phyloP scores from a whole-genome alignment of 208 protist genomes.

The Angomonas ambiguus region DNA sequence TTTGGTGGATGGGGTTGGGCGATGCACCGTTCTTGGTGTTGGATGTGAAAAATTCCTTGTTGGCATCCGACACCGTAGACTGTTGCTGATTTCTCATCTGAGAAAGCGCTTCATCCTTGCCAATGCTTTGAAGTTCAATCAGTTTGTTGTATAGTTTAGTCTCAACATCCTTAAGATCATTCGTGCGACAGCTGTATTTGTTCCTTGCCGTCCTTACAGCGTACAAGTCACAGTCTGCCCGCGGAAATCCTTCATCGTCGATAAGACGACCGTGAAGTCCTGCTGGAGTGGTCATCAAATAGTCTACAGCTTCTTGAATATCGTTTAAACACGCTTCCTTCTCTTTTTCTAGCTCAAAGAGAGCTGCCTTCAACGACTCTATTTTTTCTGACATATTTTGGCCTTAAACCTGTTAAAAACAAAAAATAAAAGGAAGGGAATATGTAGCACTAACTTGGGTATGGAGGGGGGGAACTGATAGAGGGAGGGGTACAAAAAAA shows the following conservation, averaged over 20 bases:
- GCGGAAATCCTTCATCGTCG: constrained; percentile 77
- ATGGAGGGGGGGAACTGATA: not conserved
- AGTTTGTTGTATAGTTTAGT: constrained; percentile 56
- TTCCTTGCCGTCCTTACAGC: constrained; percentile 68
- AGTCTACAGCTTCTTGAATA: constrained; percentile 52
- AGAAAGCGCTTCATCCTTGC: constrained; percentile 33
- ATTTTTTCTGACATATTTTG: not conserved
- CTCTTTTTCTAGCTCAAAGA: constrained; percentile 34
- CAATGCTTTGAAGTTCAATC: constrained; percentile 45
- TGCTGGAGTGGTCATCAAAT: constrained; percentile 59
- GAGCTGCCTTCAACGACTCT: constrained; percentile 19
- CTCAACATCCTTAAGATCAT: constrained; percentile 55
- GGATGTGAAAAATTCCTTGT: not conserved
- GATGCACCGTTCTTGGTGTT: not conserved
- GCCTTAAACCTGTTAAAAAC: not conserved
- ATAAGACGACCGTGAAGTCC: constrained; percentile 55
- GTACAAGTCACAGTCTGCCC: constrained; percentile 83
- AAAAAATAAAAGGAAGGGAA: too few species aligned
- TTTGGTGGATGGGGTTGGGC: constrained; percentile 1
- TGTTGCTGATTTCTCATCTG: constrained; percentile 42
- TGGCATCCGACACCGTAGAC: not conserved
- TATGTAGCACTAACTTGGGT: too few species aligned
- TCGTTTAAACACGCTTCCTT: constrained; percentile 26
- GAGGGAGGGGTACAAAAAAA: not conserved
- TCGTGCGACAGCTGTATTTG: constrained; percentile 52